Base-by-base conservation (phyloP, 2,329 filamentous ascomycete species). In the Teratosphaeria gauchensis region DNA sequence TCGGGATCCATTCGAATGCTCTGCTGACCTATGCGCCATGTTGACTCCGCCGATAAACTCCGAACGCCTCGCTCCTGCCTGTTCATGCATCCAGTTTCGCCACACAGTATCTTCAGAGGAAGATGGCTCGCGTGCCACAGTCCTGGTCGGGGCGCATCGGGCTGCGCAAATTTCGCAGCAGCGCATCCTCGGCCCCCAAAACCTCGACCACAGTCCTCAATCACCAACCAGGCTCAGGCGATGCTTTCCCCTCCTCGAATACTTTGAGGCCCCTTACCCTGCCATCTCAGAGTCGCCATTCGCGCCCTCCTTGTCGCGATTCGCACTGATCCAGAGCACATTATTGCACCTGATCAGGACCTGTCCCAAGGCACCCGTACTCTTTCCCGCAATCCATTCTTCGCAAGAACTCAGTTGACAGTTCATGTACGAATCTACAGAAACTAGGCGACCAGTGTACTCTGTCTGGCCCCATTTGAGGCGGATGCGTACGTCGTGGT, bases 391-490 rank as follows among this genome's bases (percentile, higher is more conserved):
- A 71, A 96, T 89, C 76, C 87, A 96, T 76, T 99, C 94, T 77
- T 96, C 89, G 56, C 92, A 92, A 69, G 88, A 87, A 65, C 86
- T 85, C 63, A 99, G 83, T 78, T 97, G 91, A 64, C 99, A 86
- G 79, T 99, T 99, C 92, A 99, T 97, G 80, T 99, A 99, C 72
- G 89, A 91, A 78, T 99, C 94, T 71, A 95, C 89, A 69, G 88
- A 92, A 71, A 96, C 89, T 63, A 99, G 84, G 65, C 84, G 84
- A 73, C 94, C 94, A 75, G 92, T 95, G 83, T 99, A 99, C 76
- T 99, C 94, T 61, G 90, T 94, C 76, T 96, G 87, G 68, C 90
- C 91, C 94, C 94, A 99, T 83, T 99, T 99, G 64, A 99, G 83
- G 69, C 92, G 90, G 64, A 99, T 88, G 63, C 92, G 81, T 71